Base-by-base conservation (phyloP, 2,329 filamentous ascomycete genomes). In the Aureobasidium subglaciale region DNA sequence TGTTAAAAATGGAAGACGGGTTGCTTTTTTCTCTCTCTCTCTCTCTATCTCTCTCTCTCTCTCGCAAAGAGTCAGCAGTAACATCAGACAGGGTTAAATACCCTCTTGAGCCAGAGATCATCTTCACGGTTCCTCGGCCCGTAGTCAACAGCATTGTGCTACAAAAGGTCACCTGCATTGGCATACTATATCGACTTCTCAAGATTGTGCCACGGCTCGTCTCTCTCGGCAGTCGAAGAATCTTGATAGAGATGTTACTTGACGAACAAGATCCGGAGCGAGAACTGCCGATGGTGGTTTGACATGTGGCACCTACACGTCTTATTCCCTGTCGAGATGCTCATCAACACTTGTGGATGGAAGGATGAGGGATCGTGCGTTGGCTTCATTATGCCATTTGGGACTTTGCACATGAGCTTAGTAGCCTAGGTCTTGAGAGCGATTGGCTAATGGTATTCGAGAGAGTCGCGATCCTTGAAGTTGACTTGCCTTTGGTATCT, bases 141-240 rank as follows among this genome's bases (percentile, higher is more conserved):
- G 48, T 32, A n/a, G 35, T 22, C 32, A 38, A 10, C 32, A 18
- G 8, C 4, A 13, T 15, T 22, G 48, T 53, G 35, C 18, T 37
- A 53, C 35, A 16, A 25, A 22, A 6, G 48, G 37, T 41, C 48
- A 53, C 48, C 29, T 53, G 48, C 37, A 27, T 40, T 30, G n/a
- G 29, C 13, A 20, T 29, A 24, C 34, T 50, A 29, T 38, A 27
- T 22, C 22, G 15, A 35, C 9, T 15, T 18, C 15, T 22, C 20
- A 5, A 16, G 15, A 35, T 48, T 30, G 25, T 29, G 16, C 13
- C 15, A 32, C 42, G n/a, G 6, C 5, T 9, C 22, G 8, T 42
- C 9, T 18, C n/a, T 20, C 22, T 25, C 20, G n/a, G 24, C 22
- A 16, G 24, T 29, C 22, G 40, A n/a, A n/a, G n/a, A n/a, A 30